Conservation (phyloP, 1,284 basidiomycete species). For the Malassezia obtusa region DNA sequence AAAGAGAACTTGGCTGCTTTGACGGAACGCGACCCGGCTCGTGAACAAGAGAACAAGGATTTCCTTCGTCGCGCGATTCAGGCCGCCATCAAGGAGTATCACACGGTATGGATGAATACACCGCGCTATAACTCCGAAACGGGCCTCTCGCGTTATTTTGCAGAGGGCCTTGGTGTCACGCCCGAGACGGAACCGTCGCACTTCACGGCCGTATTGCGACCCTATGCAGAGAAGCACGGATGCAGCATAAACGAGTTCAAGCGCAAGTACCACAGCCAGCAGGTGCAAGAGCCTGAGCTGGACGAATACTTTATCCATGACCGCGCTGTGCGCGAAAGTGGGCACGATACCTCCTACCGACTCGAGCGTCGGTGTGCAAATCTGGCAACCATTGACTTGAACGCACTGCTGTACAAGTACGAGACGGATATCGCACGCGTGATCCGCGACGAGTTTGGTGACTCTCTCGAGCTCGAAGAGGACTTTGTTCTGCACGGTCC, state of each 20-base stretch:
- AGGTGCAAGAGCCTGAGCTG: conserved; percentile 72
- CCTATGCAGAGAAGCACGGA: conserved; percentile 82
- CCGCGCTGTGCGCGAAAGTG: conserved; percentile 68
- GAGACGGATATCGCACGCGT: conserved; percentile 52
- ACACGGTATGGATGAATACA: conserved; percentile 87
- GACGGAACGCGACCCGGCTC: conserved; percentile 80
- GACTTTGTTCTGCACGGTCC: conserved; percentile 57
- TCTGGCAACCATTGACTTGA: conserved; percentile 88
- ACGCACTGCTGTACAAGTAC: conserved; percentile 67
- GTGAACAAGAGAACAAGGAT: conserved; percentile 64
- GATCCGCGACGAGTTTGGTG: conserved; percentile 86
- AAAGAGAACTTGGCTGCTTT: background rate
- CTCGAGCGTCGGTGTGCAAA: conserved; percentile 88
- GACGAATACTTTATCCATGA: conserved; percentile 98
- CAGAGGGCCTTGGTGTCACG: conserved; percentile 87
- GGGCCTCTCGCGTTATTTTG: conserved; percentile 83
- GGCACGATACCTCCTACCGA: conserved; percentile 94
- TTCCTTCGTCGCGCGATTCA: conserved; percentile 93
- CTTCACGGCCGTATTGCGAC: conserved; percentile 92
- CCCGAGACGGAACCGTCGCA: conserved; percentile 97
- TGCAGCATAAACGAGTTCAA: conserved; percentile 95
- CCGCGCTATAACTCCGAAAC: conserved; percentile 86
- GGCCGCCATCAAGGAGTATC: conserved; percentile 96
- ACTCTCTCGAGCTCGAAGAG: conserved; percentile 77
- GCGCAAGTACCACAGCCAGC: conserved; percentile 81